Base-by-base conservation (phyloP, 306 rosid species). In the Citrullus amarus region DNA sequence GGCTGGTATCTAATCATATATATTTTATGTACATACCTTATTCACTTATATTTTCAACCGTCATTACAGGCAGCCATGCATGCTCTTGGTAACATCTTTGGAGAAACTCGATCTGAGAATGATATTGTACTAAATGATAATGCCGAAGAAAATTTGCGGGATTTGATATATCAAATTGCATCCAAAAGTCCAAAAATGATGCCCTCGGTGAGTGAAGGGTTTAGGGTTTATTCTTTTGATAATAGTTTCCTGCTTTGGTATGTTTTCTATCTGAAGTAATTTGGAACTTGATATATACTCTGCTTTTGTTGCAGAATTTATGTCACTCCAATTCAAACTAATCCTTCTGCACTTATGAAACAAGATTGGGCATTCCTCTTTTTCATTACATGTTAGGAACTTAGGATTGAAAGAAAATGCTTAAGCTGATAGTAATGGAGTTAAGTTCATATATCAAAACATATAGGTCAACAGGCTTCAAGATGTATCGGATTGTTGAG, bases 11-110 rank as follows among this genome's bases (percentile, higher is more conserved):
- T 70, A 44, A 22, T 46, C 39, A 70, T 70, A 18, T 81, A 68
- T 43, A 44, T 66, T 70, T 18, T 41, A 41, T 56, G 63, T 20
- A 76, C 59, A 38, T 18, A 28, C 55, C 77, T 25, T 28, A 44
- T 39, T 79, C 69, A 54, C 53, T 51, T 8, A 57, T 39, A 11
- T 57, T 65, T 68, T 79, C 57, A 28, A 11, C n/a, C 41, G 78
- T 61, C 50, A 16, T 32, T 57, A 9, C 80, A 78, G 98, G 95
- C 97, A 77, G 97, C 97, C 82, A 38, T 91, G 87, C 97, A 95
- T 85, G 92, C 96, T 77, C 91, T 95, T 58, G 97, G 87, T 60
- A 92, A 91, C 81, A 92, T 95, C 62, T 82, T 86, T 0, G 98
- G 98, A 61, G 97, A 92, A 87, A 73, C 87, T 72, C 88, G 96